A percentile compares a stretch with the other conserved stretches of the same genome.
Evolutionary conservation across 2,329 filamentous ascomycete species (phyloP).

Genomic region (Sporothrix euskadiensis): DNA sequence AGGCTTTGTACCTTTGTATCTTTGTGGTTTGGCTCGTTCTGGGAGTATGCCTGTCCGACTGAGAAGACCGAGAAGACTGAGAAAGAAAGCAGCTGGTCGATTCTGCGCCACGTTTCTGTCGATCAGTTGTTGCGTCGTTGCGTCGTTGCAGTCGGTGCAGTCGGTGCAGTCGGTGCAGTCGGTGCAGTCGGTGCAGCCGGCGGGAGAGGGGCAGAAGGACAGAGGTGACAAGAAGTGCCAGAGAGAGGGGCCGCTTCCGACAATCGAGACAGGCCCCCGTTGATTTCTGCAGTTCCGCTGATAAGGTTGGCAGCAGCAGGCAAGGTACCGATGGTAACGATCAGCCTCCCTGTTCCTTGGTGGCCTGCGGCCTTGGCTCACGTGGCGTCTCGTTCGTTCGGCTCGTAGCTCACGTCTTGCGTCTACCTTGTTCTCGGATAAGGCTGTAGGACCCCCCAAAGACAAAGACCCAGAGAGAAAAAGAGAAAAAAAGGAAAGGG

Average conservation of each 20-base stretch:
- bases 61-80: background rate
- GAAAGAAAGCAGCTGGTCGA: background rate
- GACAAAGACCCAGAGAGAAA: too few relatives aligned
- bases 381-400: background rate
- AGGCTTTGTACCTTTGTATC: background rate
- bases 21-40: conserved; percentile 9
- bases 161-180: background rate
- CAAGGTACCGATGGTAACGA: conserved; percentile 14
- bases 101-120: conserved; percentile 16
- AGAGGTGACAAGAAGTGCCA: background rate
- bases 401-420: background rate
- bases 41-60: background rate
- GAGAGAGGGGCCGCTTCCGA: conserved; percentile 1
- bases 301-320: background rate
- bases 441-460: conserved; percentile 5
- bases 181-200: conserved; percentile 1
- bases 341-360: background rate
- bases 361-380: background rate
- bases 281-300: background rate
- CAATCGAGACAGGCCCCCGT: background rate
- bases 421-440: background rate
- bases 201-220: background rate
- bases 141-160: background rate
- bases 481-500: background rate
- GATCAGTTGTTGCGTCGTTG: background rate